Evolutionary conservation across 441 rosid genomes (phyloP), one percentile per base, ranked within the genome.

Genomic region (Croton laevigatus): DNA sequence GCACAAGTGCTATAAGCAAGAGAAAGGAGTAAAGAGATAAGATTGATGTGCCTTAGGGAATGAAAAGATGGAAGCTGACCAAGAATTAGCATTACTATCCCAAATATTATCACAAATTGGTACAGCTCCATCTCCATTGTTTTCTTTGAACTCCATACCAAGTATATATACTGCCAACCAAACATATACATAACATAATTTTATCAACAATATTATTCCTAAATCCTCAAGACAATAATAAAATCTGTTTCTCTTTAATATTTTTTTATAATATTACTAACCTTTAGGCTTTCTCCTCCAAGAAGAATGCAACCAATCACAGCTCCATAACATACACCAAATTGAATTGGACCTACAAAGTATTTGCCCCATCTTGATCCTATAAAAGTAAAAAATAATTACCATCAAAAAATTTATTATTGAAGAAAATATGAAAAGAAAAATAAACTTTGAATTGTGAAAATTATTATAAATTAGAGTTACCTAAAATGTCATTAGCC

Each of bases 51-150:
- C 37, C 85, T 67, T 34, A 82, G 76, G 42, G 75, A 74, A 72
- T 82, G 85, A 75, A 79, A 82, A 19, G 85, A 82, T 52, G 85
- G 85, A 38, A 79, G 51, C 74, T 79, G 85, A 49, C 78, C 83
- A 65, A 79, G 59, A 37, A 74, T 3, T 46, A 76, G 57, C 37
- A 74, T 76, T 0, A 75, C 61, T 10, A 69, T 60, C 1, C 85
- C 83, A 55, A 82, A 82, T 9, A 76, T 77, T 8, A 27, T 32
- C 17, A 82, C 76, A 70, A 82, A 79, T 62, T 75, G 80, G 81
- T 77, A 82, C 6, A 82, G 83, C 60, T 79, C 59, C 78, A 79
- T 74, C 60, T 79, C 59, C 78, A 79, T 74, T 32, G 44, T 65
- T 16, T 76, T 79, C 5, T 68, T 34, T 4, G 80, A 64, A 8